Evolutionary conservation across 306 rosid genomes (phyloP), one percentile per base, ranked within the genome.

Genomic region (Trichosanthes truncata): DNA sequence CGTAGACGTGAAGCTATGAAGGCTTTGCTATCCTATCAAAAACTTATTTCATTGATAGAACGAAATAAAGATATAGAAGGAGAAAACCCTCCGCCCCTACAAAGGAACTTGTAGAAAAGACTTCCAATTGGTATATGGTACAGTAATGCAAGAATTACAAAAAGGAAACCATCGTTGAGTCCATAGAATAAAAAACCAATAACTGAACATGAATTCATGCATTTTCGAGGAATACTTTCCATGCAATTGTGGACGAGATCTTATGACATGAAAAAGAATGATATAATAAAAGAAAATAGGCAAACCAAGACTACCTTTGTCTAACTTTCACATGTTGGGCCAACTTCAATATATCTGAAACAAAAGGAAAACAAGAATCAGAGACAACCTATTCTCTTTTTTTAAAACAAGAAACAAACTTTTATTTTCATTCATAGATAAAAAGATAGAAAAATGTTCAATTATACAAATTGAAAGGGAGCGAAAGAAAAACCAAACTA

Each of bases 271-370:
- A 15, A 1, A 62, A 26, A 45, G 20, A 72, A 79, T 31, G 5
- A 76, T 9, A 36, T n/a, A 35, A 46, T 43, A 6, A 46, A 38
- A 72, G 56, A 9, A 40, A 61, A 73, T 14, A 81, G 15, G 43
- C 55, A 61, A 84, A 74, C 61, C 53, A 55, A 46, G 77, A 66
- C 89, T 79, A 94, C 98, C 98, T 94, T 82, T 94, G 98, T 85
- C 98, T 92, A 79, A 92, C 95, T 94, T 94, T 94, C 78, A 94
- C 91, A 10, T 51, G 74, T 48, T 88, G 91, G 7, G 97, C 98
- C 93, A 94, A 84, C 87, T 79, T 91, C 79, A 85, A 78, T 80
- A 92, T 89, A 87, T 91, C 98, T 92, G 98, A 79, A 74, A 82
- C 18, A 57, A 62, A 81, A 51, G 29, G 36, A 65, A 82, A 63